Evolutionary conservation across 768 basidiomycete genomes (phyloP).

Genomic region (Phaeolepiota aurea): DNA sequence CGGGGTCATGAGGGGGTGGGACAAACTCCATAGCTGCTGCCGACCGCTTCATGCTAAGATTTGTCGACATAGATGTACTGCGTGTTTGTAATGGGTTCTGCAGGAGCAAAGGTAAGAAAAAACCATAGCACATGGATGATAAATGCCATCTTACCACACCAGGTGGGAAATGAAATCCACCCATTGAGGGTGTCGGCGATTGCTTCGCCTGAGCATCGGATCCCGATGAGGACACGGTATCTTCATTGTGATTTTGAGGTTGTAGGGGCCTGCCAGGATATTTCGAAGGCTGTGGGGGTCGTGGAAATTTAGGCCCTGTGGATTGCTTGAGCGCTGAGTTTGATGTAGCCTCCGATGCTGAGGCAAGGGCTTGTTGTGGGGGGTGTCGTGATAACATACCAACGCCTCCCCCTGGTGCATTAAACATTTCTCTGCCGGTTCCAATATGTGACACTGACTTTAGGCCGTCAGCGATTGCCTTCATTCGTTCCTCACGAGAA

Average conservation of each 20-base stretch:
- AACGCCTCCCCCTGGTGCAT: no score
- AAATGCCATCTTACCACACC: slow-evolving; percentile 28
- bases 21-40: slow-evolving; percentile 19
- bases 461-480: no score
- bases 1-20: neutral
- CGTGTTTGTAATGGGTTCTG: slow-evolving; percentile 5
- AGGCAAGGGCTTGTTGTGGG: no score
- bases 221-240: slow-evolving; percentile 9
- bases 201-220: slow-evolving; percentile 11
- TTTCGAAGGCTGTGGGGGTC: no score
- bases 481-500: no score
- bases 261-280: no score
- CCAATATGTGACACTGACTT: no score
- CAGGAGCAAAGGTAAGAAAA: slow-evolving; percentile 1
- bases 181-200: slow-evolving; percentile 27
- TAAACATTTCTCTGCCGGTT: no score
- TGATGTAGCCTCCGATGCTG: no score
- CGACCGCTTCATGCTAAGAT: slow-evolving; percentile 19
- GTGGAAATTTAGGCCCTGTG: no score
- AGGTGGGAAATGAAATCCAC: slow-evolving; percentile 42
- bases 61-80: slow-evolving; percentile 2
- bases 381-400: no score
- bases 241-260: no score
- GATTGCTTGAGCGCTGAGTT: slow-evolving; percentile 7
- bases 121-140: neutral